Evolutionary conservation across 108 stramenopile species (phyloP), one percentile per base, ranked within the genome.

Genomic region (Nitzschia palea): DNA sequence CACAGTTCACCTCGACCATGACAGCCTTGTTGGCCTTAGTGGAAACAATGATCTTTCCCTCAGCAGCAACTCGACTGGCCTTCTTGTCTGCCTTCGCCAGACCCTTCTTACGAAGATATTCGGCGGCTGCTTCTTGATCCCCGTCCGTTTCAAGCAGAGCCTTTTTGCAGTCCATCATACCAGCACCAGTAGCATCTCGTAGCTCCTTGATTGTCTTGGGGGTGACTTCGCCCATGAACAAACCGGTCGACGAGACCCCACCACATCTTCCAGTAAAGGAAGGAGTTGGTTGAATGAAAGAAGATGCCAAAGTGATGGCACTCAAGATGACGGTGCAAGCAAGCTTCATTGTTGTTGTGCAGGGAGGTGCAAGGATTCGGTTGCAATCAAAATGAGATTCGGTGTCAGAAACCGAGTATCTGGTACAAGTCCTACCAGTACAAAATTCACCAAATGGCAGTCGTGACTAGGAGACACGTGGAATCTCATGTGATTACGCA

Each of bases 161-260:
- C 79, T 88, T 93, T 67, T 93, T 93, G 74, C 91, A 95, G 77
- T 90, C 89, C 89, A 92, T 92, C 87, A 95, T 95, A 37, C 88
- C 89, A 28, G 89, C 89, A 17, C 89, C 89, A 29, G 89, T 86
- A 56, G 55, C 48, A 40, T 82, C 83, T 33, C 86, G 82, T 30
- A 87, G 84, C 65, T 90, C 80, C 71, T 90, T 90, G 80, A 86
- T 85, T 28, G 70, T 76, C 25, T 79, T 79, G 34, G 80, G 47
- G 31, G 82, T 81, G 25, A 83, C 32, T 14, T 45, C 57, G 26
- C 63, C 52, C 50, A 63, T 64, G 67, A 62, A 56, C n/a, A 65
- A 63, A 43, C 33, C 55, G 1, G 55, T 73, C 8, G 42, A n/a
- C 6, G 10, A 23, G 34, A 15, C 31, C 3, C 0, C 43, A 5